Evolutionary conservation across 768 basidiomycete genomes (phyloP), one percentile per base, ranked within the genome.

Genomic region (Tylopilus subfusipes): DNA sequence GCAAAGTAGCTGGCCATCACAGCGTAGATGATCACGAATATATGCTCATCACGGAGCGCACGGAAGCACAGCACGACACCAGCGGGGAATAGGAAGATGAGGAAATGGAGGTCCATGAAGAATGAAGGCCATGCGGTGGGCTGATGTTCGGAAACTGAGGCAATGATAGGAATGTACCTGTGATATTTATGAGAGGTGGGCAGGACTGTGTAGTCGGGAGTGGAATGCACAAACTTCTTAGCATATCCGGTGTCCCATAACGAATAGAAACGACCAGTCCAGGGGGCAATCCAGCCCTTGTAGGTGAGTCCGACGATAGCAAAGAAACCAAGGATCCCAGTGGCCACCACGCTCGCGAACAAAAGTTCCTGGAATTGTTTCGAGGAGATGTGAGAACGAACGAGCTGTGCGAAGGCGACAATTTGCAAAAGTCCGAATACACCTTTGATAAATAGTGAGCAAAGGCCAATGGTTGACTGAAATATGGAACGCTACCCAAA

Each of bases 211-310:
- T 21, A 21, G 47, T n/a, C 19, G 52, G 38, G 8, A 50, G 18
- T 2, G 14, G 25, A 40, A 42, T 29, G 58, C 24, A 71, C 78
- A 33, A 65, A 95, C 93, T 96, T 95, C 73, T 96, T 97, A 49
- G 97, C 97, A 66, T 99, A 99, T 30, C 93, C 96, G 0, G 96
- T 98, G 71, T 99, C 97, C 97, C 97, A 99, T 2, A 99, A 78
- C 0, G 94, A 97, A 73, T 99, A 99, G 81, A 99, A 98, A 53
- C 97, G 88, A 36, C 97, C 97, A n/a, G 96, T 98, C 95, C 97
- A 99, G 0, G 96, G 96, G 5, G 96, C 95, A 62, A 99, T 98
- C 82, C 85, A 90, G 19, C 95, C 96, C 55, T 86, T 89, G 74
- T 91, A 90, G 0, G 96, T 98, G 58, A 98, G 80, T 45, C 81